Evolutionary conservation across 192 early-diverging fungal genomes (phyloP).

Genomic region (Piromyces sp.): DNA sequence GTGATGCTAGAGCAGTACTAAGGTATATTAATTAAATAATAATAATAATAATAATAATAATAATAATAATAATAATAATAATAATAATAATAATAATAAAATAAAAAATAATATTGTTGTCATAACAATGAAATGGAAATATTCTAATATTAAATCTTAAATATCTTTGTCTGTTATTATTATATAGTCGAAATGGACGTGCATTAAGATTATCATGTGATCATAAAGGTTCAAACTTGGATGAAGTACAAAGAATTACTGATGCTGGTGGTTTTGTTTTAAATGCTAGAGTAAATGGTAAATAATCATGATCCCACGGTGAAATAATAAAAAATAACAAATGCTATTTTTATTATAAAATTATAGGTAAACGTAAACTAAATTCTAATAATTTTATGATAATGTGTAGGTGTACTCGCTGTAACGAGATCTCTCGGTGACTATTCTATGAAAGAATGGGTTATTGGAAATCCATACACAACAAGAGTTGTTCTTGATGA

Average conservation of each 20-base stretch:
- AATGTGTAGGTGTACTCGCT: conserved; percentile 58
- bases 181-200: conserved; percentile 46
- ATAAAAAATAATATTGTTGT: too few relatives aligned
- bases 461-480: conserved; percentile 89
- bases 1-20: conserved; percentile 89
- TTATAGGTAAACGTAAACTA: too few relatives aligned
- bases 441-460: conserved; percentile 87
- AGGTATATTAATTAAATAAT: conserved; percentile 24
- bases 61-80: too few relatives aligned
- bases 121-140: too few relatives aligned
- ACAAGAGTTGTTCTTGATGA: conserved; percentile 66
- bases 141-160: too few relatives aligned
- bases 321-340: not conserved
- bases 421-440: conserved; percentile 93
- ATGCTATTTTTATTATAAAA: too few relatives aligned
- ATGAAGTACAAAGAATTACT: conserved; percentile 75
- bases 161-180: too few relatives aligned
- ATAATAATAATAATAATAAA: too few relatives aligned
- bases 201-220: conserved; percentile 87
- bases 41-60: too few relatives aligned
- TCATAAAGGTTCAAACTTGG: conserved; percentile 87
- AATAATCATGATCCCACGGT: not conserved
- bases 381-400: too few relatives aligned
- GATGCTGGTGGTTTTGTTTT: conserved; percentile 92
- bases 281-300: conserved; percentile 94